Evolutionary conservation across 495 filamentous ascomycete species (phyloP).

Genomic region (Eremomyces bilateralis): DNA sequence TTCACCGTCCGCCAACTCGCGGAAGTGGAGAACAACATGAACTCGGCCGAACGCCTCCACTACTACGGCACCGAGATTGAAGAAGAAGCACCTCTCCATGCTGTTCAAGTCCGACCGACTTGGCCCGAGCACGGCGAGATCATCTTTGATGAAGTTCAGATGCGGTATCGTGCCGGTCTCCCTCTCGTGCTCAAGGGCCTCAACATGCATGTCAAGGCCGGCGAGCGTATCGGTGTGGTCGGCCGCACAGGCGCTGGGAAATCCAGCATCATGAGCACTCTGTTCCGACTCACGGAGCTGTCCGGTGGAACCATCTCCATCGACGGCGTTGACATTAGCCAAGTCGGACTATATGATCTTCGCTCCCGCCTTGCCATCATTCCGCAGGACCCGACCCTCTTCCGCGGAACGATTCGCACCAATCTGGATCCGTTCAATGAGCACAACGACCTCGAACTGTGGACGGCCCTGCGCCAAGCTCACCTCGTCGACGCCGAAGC

Average conservation of each 20-base stretch:
- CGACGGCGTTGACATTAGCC: conserved; percentile 76
- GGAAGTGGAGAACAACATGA: conserved; percentile 96
- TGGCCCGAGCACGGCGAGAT: conserved; percentile 84
- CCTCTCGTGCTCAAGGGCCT: conserved; percentile 70
- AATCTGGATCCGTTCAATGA: conserved; percentile 89
- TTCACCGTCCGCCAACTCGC: conserved; percentile 87
- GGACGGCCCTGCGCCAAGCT: conserved; percentile 64
- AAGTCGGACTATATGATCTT: conserved; percentile 65
- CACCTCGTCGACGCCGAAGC: conserved; percentile 43
- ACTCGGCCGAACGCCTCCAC: conserved; percentile 78
- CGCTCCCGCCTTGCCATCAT: conserved; percentile 83
- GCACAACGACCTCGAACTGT: conserved; percentile 70
- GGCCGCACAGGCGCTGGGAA: conserved; percentile 90
- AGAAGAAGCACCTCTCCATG: conserved; percentile 65
- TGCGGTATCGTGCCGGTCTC: conserved; percentile 70
- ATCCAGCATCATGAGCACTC: conserved; percentile 76
- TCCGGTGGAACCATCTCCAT: conserved; percentile 68
- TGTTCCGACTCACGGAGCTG: conserved; percentile 80
- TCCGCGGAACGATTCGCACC: conserved; percentile 70
- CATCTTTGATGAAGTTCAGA: conserved; percentile 61
- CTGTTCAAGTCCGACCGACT: conserved; percentile 34
- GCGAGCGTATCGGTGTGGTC: conserved; percentile 83
- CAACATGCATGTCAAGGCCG: conserved; percentile 53
- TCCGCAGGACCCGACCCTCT: conserved; percentile 88
- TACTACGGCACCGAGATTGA: conserved; percentile 79